Base-by-base conservation (phyloP, 768 basidiomycete species). In the Collybia mongolica region DNA sequence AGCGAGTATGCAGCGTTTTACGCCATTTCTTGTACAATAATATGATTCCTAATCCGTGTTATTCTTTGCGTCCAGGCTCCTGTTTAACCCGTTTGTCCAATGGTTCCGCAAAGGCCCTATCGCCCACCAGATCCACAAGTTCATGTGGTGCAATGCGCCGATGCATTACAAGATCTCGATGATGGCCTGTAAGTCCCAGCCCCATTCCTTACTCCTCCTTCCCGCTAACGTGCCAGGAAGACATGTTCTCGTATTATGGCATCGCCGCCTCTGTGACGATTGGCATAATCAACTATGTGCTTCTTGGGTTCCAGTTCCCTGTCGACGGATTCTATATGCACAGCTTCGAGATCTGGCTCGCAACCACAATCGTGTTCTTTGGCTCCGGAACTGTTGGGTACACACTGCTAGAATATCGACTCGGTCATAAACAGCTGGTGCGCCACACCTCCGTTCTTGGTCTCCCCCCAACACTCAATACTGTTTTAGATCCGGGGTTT, bases 81-180 rank as follows among this genome's bases (percentile, higher is more conserved):
- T 93, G 32, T 93, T 95, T 77, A 85, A 93, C 60, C 93, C 93
- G 1, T 54, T 94, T 47, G 70, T 80, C 28, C 67, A 84, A 42
- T 94, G 91, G 92, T 84, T 79, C 75, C 69, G 75, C 36, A 76
- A 77, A 48, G 93, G 93, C 0, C 93, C 93, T 1, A 82, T 96
- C 63, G 86, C 83, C 35, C 67, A 72, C 43, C 86, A 88, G 62
- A 80, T 91, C n/a, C 84, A 84, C 58, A 72, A 63, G 47, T 91
- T 91, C 67, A 62, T 91, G 49, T 91, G 89, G 89, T 84, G 80
- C 1, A 69, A 63, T 5, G 86, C 87, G 8, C 89, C 89, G 1
- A 70, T 89, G 20, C 89, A 91, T 63, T 91, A 91, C 74, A 91
- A 91, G 74, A 75, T 91, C 60, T 83, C 80, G 50, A 88, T 86